These are phyloP conservation scores for Tolypocladium sp. DNA, from an alignment of 2,329 filamentous ascomycete species.

Conservation along the genomic window DNA sequence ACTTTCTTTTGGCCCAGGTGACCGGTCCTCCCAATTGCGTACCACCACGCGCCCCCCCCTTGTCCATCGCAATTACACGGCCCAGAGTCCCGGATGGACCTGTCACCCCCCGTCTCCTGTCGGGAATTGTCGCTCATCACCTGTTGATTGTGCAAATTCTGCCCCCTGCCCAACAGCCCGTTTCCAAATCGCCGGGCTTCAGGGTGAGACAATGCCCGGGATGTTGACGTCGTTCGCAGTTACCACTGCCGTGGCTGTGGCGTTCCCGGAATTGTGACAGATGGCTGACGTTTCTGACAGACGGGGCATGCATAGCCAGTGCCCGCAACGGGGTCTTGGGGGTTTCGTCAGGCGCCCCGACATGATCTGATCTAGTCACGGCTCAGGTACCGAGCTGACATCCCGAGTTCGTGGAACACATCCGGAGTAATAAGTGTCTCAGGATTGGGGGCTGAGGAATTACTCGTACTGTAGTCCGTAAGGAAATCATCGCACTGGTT, in stretches of 20 bases:
- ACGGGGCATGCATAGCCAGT: background rate
- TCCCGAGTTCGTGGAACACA: background rate
- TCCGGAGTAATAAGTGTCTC: background rate
- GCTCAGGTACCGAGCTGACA: background rate
- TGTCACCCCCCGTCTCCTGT: background rate
- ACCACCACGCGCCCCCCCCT: background rate
- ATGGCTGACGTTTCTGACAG: background rate
- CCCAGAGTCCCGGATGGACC: background rate
- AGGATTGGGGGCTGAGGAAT: background rate
- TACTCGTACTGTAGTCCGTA: background rate
- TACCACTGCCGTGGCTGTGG: background rate
- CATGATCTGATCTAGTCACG: background rate
- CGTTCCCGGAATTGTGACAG: background rate
- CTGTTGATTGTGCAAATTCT: background rate
- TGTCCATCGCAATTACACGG: background rate
- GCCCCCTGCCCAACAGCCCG: background rate
- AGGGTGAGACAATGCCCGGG: background rate
- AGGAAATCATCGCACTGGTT: background rate
- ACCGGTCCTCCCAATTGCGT: background rate
- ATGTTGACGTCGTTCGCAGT: background rate
- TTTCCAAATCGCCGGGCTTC: background rate
- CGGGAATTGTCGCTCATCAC: background rate
- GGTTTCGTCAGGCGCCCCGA: background rate
- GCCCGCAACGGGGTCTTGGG: background rate
- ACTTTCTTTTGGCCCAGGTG: background rate